Conservation (phyloP, 768 basidiomycete species). For the Mrakia frigida region DNA sequence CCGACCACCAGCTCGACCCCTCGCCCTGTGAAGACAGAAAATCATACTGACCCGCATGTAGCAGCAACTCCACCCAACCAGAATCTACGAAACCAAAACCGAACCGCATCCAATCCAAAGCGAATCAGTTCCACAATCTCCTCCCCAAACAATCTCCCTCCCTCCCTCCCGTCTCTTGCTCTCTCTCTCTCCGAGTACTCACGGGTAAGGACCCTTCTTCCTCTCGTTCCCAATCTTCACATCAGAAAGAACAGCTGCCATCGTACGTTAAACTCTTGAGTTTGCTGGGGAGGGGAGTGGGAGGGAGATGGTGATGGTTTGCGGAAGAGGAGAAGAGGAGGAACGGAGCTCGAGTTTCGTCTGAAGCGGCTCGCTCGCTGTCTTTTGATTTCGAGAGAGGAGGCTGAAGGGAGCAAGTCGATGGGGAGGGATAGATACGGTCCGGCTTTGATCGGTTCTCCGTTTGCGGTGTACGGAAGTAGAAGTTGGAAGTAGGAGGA, state of each 20-base stretch:
- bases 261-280: background rate
- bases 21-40: no score
- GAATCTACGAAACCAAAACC: background rate
- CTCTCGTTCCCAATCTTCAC: background rate
- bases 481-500: no score
- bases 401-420: no score
- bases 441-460: no score
- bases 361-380: no score
- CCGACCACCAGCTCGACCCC: no score
- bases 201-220: conserved; percentile 1
- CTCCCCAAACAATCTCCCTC: background rate
- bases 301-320: background rate
- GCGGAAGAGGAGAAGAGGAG: no score
- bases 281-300: background rate
- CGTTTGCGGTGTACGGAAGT: no score
- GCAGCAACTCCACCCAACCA: background rate
- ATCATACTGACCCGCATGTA: background rate
- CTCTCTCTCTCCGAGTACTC: background rate
- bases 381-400: no score
- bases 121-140: background rate
- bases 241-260: background rate
- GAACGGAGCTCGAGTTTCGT: no score
- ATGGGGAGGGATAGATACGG: no score
- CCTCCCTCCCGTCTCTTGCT: background rate
- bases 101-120: background rate